Evolutionary conservation across 352 stramenopile species (phyloP), one percentile per base, ranked within the genome.

Genomic region (Phytophthora cactorum): DNA sequence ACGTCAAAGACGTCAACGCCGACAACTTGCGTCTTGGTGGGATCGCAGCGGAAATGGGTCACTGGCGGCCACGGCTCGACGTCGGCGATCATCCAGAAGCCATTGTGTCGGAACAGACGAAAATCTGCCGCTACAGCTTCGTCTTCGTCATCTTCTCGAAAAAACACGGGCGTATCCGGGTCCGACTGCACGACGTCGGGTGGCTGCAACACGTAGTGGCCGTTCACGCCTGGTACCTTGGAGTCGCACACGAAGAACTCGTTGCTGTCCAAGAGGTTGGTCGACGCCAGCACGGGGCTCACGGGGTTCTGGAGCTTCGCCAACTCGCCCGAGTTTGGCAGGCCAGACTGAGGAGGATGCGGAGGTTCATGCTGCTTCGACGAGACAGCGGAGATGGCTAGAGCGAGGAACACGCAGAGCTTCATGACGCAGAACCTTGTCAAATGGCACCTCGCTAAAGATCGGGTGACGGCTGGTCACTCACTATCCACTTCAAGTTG

Each of bases 31-130:
- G 38, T 63, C 61, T 81, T 78, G 45, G 73, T 86, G 27, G 83
- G 83, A 27, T 91, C 81, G 51, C 83, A 91, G 25, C 81, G 81
- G 62, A 88, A 91, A 41, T 82, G 66, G 22, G 82, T 88, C 58
- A 66, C 68, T 0, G 81, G 83, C 7, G 83, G 81, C 83, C 83
- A 89, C 10, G 59, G 43, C 14, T 73, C 77, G 4, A 90, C 63
- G 61, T 91, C 78, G 0, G 78, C 79, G 39, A 92, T 74, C 75
- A 89, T 78, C 83, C 81, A 92, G 58, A 90, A 90, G 31, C 81
- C 81, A 15, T 84, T 75, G 71, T 88, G 75, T 32, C 83, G 74
- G 46, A 86, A 86, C 15, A 92, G 61, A 0, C 79, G 81, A 50
- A 87, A 87, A 50, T 92, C 82, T 27, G 32, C 59, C 27, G 44